A percentile compares a stretch with the other conserved stretches of the same genome.
These are phyloP conservation scores for Leptographium galeiforme DNA, from an alignment of 2,329 filamentous ascomycete species.

Conservation along the genomic window DNA sequence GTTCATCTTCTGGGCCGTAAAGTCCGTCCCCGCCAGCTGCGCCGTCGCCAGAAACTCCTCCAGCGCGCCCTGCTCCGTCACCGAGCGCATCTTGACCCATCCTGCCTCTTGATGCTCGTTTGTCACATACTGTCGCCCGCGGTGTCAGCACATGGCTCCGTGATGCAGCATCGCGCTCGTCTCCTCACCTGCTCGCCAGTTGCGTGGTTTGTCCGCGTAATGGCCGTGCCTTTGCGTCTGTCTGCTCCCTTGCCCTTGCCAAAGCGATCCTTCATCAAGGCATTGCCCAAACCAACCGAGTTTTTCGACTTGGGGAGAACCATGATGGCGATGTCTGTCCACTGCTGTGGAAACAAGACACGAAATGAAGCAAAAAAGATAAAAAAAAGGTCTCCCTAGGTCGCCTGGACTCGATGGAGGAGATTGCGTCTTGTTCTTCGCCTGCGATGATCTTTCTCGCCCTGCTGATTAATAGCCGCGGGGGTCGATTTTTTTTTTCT, in stretches of 20 bases:
- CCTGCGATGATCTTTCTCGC: neutral
- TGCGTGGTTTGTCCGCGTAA: constrained; percentile 58
- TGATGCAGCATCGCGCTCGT: neutral
- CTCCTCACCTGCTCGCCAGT: constrained; percentile 58
- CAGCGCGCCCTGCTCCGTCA: constrained; percentile 90
- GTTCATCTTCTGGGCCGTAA: constrained; percentile 97
- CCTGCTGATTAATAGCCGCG: neutral
- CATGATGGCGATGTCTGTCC: constrained; percentile 28
- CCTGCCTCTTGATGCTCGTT: constrained; percentile 82
- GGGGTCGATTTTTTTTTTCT: constrained; percentile 2
- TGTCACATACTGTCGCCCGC: constrained; percentile 56
- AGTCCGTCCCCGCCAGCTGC: constrained; percentile 94
- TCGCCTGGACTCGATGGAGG: neutral
- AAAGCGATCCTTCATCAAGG: constrained; percentile 97
- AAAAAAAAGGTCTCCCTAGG: neutral
- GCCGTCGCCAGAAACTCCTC: constrained; percentile 95
- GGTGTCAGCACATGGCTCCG: neutral
- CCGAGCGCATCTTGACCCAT: constrained; percentile 99
- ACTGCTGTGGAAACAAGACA: neutral
- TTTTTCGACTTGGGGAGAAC: constrained; percentile 81
- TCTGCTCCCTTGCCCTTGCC: constrained; percentile 80
- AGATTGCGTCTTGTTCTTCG: neutral
- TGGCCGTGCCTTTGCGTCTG: constrained; percentile 53
- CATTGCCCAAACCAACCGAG: constrained; percentile 85
- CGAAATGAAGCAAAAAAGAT: too few species aligned